Percentiles rank a stretch among this genome's conserved stretches.
phyloP scores from a whole-genome alignment of 768 basidiomycete genomes.

The Lactifluus subvellereus region DNA sequence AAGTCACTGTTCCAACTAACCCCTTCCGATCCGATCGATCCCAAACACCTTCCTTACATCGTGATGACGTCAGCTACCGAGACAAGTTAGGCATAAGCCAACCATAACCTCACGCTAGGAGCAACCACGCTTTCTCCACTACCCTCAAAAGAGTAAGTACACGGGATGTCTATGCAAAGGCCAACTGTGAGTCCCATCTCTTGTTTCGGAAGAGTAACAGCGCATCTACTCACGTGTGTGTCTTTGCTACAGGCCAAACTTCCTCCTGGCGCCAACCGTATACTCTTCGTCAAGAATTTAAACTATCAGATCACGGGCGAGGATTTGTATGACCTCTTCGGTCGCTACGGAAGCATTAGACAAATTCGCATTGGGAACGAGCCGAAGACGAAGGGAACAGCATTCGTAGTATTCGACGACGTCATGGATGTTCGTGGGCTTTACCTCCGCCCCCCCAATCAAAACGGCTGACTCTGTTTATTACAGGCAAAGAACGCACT shows the following conservation, averaged over 20 bases:
- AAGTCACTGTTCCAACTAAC: too few relatives aligned
- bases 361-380: conserved; percentile 93
- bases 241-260: conserved; percentile 57
- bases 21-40: too few relatives aligned
- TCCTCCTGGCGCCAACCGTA: conserved; percentile 88
- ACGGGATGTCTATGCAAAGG: conserved; percentile 58
- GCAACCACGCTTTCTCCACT: too few relatives aligned
- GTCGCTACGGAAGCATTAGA: conserved; percentile 93
- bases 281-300: conserved; percentile 89
- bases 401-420: conserved; percentile 94
- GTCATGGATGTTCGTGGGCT: conserved; percentile 77
- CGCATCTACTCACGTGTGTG: background rate
- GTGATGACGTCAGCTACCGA: background rate
- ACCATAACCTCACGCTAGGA: background rate
- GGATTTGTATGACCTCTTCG: conserved; percentile 95
- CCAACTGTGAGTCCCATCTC: conserved; percentile 48
- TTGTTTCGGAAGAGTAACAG: background rate
- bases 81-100: background rate
- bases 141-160: background rate
- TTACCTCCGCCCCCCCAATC: background rate
- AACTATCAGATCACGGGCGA: conserved; percentile 91
- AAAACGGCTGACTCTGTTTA: conserved; percentile 16
- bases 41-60: background rate
- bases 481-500: conserved; percentile 90
- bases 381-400: conserved; percentile 89